A percentile compares a stretch with the other conserved stretches of the same genome.
These are phyloP conservation scores for Artemisia annua DNA, from an alignment of 129 eudicot genomes.

Conservation along the genomic window DNA sequence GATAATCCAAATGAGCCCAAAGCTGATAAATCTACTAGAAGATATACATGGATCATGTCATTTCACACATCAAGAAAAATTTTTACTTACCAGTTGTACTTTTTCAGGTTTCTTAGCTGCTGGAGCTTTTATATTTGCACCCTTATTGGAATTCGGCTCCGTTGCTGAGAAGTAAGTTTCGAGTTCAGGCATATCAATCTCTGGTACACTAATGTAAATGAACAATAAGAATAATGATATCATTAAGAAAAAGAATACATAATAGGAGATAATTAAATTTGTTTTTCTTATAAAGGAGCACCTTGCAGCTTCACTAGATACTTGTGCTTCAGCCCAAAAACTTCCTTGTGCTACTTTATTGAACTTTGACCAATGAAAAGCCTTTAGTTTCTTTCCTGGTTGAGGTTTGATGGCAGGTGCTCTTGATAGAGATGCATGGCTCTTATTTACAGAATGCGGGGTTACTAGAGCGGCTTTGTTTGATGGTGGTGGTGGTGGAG, in stretches of 20 bases:
- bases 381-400: conserved; percentile 73
- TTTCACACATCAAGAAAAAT: conserved; percentile 6
- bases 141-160: conserved; percentile 40
- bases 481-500: conserved; percentile 34
- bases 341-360: conserved; percentile 83
- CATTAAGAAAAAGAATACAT: not conserved
- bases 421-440: conserved; percentile 47
- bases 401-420: conserved; percentile 37
- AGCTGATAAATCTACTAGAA: not conserved
- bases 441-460: conserved; percentile 48
- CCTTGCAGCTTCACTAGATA: conserved; percentile 67
- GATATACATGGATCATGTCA: not conserved
- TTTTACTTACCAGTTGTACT: conserved; percentile 74
- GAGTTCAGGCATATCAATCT: conserved; percentile 88
- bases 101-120: conserved; percentile 64
- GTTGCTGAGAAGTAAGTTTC: conserved; percentile 82
- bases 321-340: conserved; percentile 93
- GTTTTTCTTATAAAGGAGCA: conserved; percentile 28
- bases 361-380: conserved; percentile 87
- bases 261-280: conserved; percentile 1
- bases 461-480: conserved; percentile 20
- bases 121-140: conserved; percentile 44
- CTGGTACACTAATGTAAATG: conserved; percentile 61
- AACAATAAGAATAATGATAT: conserved; percentile 11
- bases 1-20: too few species aligned